Base-by-base conservation (phyloP, 345 rosid species). In the Aquilaria malaccensis region DNA sequence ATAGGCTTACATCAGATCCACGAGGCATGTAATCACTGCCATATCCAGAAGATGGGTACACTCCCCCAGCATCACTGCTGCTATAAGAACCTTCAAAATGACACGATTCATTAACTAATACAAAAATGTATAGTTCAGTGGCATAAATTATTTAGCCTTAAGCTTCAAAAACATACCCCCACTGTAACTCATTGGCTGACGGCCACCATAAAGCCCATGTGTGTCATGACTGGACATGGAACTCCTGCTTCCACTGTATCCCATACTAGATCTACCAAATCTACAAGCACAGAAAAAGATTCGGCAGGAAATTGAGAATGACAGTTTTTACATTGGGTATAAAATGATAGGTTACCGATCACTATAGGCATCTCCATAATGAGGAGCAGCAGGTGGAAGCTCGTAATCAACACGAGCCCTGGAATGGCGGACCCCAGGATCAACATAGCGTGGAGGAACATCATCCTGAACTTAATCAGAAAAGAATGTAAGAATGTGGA, bases 341-440 rank as follows among this genome's bases (percentile, higher is more conserved):
- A 22, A 14, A 14, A 46, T 15, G 57, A 65, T 33, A 62, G 63
- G 78, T 52, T 63, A 94, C 99, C 96, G 83, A 71, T 94, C 97
- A 57, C 83, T 79, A 64, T 86, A 94, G 50, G 89, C 76, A 66
- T 94, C 99, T 9, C 70, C 86, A 61, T 90, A 94, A 15, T 81
- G 91, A 72, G 96, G 80, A 58, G 90, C 73, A 70, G 79, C 70
- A 10, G 81, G 68, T 61, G 76, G 72, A 56, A 79, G 72, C 52
- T 94, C 96, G 74, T 90, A 90, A 73, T 94, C 99, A 70, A 94
- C 57, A 56, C 96, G 92, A 48, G 99, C 79, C 77, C 99, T 94
- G 2, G 96, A 82, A 70, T 82, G 96, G 51, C 96, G 92, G 58
- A 78, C 66, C 60, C 79, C 75, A 0, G 71, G 68, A 45, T 88